Base-by-base conservation (phyloP, 164 flowering plant genomes). In the Chimonanthus praecox region DNA sequence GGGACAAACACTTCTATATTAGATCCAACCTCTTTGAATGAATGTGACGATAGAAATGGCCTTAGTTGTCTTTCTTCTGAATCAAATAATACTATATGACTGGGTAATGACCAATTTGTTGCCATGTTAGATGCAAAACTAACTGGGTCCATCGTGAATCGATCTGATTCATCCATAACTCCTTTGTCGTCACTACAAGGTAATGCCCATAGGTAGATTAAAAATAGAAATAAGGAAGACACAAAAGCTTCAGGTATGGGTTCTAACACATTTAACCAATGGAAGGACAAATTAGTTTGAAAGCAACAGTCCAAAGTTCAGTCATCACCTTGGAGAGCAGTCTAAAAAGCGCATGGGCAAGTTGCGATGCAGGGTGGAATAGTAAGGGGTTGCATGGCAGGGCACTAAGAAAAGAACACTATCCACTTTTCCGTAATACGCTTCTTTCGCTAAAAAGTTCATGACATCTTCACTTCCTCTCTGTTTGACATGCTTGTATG, bases 391-490 rank as follows among this genome's bases (percentile, higher is more conserved):
- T 49, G 99, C 88, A 79, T 92, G 97, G 83, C 94, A 93, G 6
- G 98, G 98, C 84, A 85, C 88, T n/a, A 93, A 80, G 76, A 93
- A 93, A 69, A 90, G 81, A 62, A 92, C 78, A 58, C 90, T 88
- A 78, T 78, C 76, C 62, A 93, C 97, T 72, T 83, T 88, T 62
- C 78, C 88, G 16, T 79, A 71, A 6, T 16, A 49, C 7, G 92
- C 97, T 82, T 89, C 94, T 68, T 75, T 75, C 4, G 98, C 82
- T 50, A 95, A 84, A 75, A 85, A 88, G 68, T 85, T 82, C 94
- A 90, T 93, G 11, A 85, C 96, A 85, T 95, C 97, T 84, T 93
- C 98, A 74, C 94, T 83, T 78, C 99, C 99, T 81, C 97, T 91
- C 99, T 95, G 86, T 72, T 74, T 64, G 78, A 69, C 78, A 80